phyloP scores from a whole-genome alignment of 2,329 filamentous ascomycete genomes.

The Aspergillus brunneoviolaceus region DNA sequence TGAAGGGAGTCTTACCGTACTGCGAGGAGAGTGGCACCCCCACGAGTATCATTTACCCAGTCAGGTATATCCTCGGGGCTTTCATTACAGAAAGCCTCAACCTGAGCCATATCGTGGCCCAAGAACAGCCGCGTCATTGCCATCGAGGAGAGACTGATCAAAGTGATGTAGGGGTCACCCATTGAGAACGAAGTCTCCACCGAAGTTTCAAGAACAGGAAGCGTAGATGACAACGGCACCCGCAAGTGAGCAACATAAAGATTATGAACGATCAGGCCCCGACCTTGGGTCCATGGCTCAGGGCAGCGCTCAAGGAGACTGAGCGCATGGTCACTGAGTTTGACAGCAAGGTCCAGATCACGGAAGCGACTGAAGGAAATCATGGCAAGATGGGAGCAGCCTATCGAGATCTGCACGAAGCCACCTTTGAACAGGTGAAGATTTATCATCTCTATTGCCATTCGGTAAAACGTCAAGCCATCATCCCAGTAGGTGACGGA shows the following conservation, averaged over 20 bases:
- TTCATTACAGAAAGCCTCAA: constrained; percentile 59
- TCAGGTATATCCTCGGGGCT: constrained; percentile 57
- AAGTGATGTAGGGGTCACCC: constrained; percentile 58
- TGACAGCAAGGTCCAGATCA: constrained; percentile 55
- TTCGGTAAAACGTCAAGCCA: constrained; percentile 58
- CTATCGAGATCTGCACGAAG: constrained; percentile 58
- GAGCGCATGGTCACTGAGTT: constrained; percentile 55
- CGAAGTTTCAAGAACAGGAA: constrained; percentile 54
- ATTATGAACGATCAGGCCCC: constrained; percentile 58
- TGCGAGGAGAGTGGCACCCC: constrained; percentile 57
- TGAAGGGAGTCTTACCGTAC: constrained; percentile 37
- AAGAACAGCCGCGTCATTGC: constrained; percentile 57
- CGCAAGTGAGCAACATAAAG: constrained; percentile 63
- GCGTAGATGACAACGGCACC: constrained; percentile 51
- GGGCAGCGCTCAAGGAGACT: constrained; percentile 53
- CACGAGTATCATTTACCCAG: constrained; percentile 58
- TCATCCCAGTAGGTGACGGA: constrained; percentile 62
- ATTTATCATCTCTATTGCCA: constrained; percentile 58
- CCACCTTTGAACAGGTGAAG: constrained; percentile 55
- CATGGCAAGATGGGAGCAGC: constrained; percentile 58
- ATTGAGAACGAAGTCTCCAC: constrained; percentile 58
- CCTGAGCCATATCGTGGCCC: constrained; percentile 57
- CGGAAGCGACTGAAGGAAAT: constrained; percentile 59
- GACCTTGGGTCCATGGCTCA: constrained; percentile 55
- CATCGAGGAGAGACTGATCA: constrained; percentile 60